Evolutionary conservation across 208 protist genomes (phyloP), one percentile per base, ranked within the genome.

Genomic region (Acanthamoeba quina): DNA sequence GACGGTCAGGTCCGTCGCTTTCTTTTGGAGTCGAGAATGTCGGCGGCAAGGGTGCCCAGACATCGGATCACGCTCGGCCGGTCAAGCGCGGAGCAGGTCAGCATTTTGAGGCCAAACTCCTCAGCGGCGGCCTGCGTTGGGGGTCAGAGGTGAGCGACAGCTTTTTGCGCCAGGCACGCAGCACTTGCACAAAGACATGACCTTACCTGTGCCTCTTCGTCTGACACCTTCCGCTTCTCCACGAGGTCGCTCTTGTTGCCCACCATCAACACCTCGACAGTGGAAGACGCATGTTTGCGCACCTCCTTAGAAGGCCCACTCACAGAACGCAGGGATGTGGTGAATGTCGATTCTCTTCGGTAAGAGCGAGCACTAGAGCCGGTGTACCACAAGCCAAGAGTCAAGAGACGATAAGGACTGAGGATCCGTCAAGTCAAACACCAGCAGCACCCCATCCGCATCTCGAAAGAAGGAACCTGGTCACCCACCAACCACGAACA

Each of bases 41-140:
- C n/a, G 37, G n/a, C 47, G 29, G 68, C 68, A 29, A 76, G 68
- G 10, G 68, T 76, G 7, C 68, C 68, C 3, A 76, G 21, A 44
- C 68, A 76, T 76, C n/a, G 11, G 13, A 76, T n/a, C 10, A 76
- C 68, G n/a, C 68, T 76, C 37, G 11, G 31, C 6, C 68, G 68
- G 37, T 76, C 68, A 41, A 34, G 37, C 31, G 68, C 68, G 0
- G 68, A 76, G 37, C 68, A 76, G 68, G 68, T 29, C 15, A 76
- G 21, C 37, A 76, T n/a, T n/a, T 76, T 29, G n/a, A 76, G 68
- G n/a, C 68, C 68, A 21, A 76, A 76, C 37, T 76, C 68, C 68
- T 76, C 68, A 11, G 68, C 68, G 5, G 68, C 29, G 7, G 68
- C 68, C 68, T 76, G 44, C 76, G 21, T 26, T n/a, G 19, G 58